Base-by-base conservation (phyloP, 2,329 filamentous ascomycete species). In the Microcyclospora tardicrescens region DNA sequence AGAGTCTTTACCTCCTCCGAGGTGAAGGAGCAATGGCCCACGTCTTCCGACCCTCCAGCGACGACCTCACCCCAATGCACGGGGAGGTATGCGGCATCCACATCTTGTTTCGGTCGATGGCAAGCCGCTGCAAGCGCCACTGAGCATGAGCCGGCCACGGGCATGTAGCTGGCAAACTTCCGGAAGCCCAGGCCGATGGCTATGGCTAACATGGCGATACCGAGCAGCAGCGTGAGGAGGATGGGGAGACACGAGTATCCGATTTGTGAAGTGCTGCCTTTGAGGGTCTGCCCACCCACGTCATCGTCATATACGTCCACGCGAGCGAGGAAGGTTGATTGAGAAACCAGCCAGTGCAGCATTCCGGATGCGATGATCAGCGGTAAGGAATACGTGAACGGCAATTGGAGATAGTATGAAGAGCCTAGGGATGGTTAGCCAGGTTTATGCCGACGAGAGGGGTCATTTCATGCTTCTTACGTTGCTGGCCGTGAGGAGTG, bases 261-360 rank as follows among this genome's bases (percentile, higher is more conserved):
- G 19, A 38, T 15, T 10, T 35, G 10, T 5, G 39, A 34, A 5
- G n/a, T 5, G 5, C 31, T n/a, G 10, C 14, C 15, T 30, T 31
- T 28, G 2, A n/a, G n/a, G n/a, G n/a, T n/a, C n/a, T n/a, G n/a
- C n/a, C n/a, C n/a, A n/a, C n/a, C n/a, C n/a, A 12, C 29, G 11
- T 32, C 11, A 19, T 38, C 6, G 39, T 35, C 32, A 34, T 54
- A 56, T 11, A 43, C 43, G 5, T 53, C 47, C 9, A 65, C 48
- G 1, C 51, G 47, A 1, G 60, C 58, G 2, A 69, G 43, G 46
- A 66, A 69, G 5, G 68, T 39, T n/a, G 53, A 54, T 33, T 67
- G 60, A 0, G 65, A 68, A 5, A 65, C 49, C 0, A 68, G 47
- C 63, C 64, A 69, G 39, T 68, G 65, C 2, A 68, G 41, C 0